Conservation (phyloP, 2,329 filamentous ascomycete species). For the Onygenales sp. region DNA sequence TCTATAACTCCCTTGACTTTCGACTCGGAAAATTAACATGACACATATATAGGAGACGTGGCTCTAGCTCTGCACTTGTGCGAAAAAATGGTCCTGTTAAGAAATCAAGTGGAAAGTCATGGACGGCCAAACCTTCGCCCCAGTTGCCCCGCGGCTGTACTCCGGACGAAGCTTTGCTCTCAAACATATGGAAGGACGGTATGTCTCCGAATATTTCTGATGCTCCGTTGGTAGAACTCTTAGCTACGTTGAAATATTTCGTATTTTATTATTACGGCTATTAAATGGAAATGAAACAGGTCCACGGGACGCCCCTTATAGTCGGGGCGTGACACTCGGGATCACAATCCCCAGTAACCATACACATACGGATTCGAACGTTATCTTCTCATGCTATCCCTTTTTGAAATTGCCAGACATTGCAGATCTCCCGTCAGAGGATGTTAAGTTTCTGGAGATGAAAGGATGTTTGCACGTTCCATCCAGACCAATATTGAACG, state of each 20-base stretch:
- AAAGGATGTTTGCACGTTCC: slow-evolving; percentile 41
- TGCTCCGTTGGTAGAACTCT: too few relatives aligned
- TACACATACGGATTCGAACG: neutral
- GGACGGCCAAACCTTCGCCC: neutral
- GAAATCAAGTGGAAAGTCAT: neutral
- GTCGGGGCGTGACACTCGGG: neutral
- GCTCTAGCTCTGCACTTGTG: neutral
- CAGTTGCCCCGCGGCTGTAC: neutral
- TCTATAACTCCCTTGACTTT: too few relatives aligned
- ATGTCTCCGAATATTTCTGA: neutral
- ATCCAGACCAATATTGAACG: slow-evolving; percentile 31
- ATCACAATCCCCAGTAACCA: neutral
- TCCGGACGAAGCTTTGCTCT: neutral
- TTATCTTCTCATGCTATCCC: slow-evolving; percentile 16
- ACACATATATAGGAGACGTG: neutral
- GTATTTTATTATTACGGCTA: too few relatives aligned
- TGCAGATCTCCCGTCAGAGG: slow-evolving; percentile 25
- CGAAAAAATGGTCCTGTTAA: neutral
- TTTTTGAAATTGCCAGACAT: slow-evolving; percentile 16
- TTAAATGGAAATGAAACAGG: too few relatives aligned
- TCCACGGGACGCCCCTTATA: neutral
- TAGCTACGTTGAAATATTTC: too few relatives aligned
- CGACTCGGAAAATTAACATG: neutral
- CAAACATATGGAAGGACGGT: neutral
- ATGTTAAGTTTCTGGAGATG: slow-evolving; percentile 38